Evolutionary conservation across 495 filamentous ascomycete genomes (phyloP), one percentile per base, ranked within the genome.

Genomic region (Cetradonia linearis): DNA sequence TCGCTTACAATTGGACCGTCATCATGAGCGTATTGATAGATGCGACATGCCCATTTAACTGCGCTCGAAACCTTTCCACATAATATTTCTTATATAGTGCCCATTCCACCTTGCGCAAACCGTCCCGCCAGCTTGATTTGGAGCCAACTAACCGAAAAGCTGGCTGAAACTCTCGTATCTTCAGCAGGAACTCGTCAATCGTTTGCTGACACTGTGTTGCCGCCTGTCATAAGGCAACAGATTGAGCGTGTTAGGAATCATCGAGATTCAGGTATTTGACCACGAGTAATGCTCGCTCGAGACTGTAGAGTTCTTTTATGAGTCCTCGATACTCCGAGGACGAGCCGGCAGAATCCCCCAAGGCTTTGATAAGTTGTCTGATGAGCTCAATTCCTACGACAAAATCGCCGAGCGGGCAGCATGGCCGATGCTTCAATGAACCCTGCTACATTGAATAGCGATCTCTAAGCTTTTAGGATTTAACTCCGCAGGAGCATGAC

Each of bases 51-150:
- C 33, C 69, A n/a, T 55, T 42, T 20, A 72, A 58, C 55, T 70
- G 66, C 10, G 63, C 59, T 62, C 63, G 65, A 53, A 72, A 71
- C 33, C 57, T 62, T 23, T 55, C 61, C 5, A 71, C 37, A 67
- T 71, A 66, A 11, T 71, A 59, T 30, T 64, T 65, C 56, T 61
- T 67, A 49, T 67, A 72, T 3, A 71, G 10, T 0, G 69, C 66
- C 69, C 70, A 72, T 40, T 68, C 60, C 1, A 70, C 59, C 49
- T 67, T 72, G 37, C 34, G 59, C 64, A 65, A 67, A 13, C 61
- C 40, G 62, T 61, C 64, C 36, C 59, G 61, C 10, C 68, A 36
- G 38, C 33, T 62, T 27, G 36, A 16, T 20, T 36, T 55, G 23
- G 30, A 14, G 5, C 18, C 23, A 47, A 33, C 37, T 20, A 27